Evolutionary conservation across 2,329 filamentous ascomycete species (phyloP).

Genomic region (Colletotrichum plurivorum): DNA sequence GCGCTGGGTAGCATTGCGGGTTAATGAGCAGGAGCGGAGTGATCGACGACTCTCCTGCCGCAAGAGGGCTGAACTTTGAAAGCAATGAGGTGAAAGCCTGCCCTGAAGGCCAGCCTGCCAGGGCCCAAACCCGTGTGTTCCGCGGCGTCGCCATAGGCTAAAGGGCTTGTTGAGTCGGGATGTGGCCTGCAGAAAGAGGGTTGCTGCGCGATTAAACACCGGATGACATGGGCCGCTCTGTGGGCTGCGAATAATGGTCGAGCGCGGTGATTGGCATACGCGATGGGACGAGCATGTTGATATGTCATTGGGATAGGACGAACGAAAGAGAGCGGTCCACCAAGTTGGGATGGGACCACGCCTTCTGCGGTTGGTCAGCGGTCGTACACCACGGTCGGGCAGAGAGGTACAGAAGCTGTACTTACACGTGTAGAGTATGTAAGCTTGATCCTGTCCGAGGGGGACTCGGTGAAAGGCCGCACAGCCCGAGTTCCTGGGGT

Average conservation of each 20-base stretch:
- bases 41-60: slow-evolving; percentile 16
- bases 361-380: background rate
- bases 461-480: background rate
- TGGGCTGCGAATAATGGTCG: slow-evolving; percentile 4
- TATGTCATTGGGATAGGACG: slow-evolving; percentile 26
- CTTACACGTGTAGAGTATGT: background rate
- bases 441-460: slow-evolving; percentile 25
- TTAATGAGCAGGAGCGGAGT: slow-evolving; percentile 27
- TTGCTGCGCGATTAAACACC: slow-evolving; percentile 38
- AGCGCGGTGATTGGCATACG: slow-evolving; percentile 29
- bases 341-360: slow-evolving; percentile 15
- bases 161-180: slow-evolving; percentile 25
- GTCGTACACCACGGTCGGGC: slow-evolving; percentile 11
- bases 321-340: slow-evolving; percentile 3
- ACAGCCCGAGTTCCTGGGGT: slow-evolving; percentile 3
- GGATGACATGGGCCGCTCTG: slow-evolving; percentile 28
- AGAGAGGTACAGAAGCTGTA: too few species aligned
- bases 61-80: slow-evolving; percentile 1
- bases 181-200: slow-evolving; percentile 16
- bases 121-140: slow-evolving; percentile 28
- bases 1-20: slow-evolving; percentile 6
- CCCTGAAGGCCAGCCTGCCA: background rate
- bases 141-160: slow-evolving; percentile 29
- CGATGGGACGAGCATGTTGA: slow-evolving; percentile 15
- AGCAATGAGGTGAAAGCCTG: background rate